phyloP scores from a whole-genome alignment of 2,329 filamentous ascomycete genomes.

The Aspergillus unguis region DNA sequence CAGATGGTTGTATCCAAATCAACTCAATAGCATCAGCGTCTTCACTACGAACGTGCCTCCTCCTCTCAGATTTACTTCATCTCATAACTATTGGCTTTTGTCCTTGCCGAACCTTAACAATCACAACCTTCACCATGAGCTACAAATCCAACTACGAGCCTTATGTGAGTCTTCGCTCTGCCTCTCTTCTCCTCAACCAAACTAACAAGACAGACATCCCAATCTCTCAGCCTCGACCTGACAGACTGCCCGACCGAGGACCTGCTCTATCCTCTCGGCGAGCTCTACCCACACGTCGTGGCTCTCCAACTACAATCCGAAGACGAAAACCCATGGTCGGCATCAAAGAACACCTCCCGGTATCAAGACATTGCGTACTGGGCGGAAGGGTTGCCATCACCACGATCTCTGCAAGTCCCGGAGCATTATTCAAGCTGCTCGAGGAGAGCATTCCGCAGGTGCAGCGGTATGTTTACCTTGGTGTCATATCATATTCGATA shows the following conservation, averaged over 20 bases:
- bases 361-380: constrained; percentile 31
- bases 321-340: constrained; percentile 25
- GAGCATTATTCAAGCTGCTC: constrained; percentile 19
- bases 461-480: constrained; percentile 25
- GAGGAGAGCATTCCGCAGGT: constrained; percentile 15
- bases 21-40: neutral
- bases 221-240: constrained; percentile 23
- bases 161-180: constrained; percentile 28
- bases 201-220: constrained; percentile 20
- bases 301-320: constrained; percentile 33
- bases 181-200: neutral
- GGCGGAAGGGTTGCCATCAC: constrained; percentile 28
- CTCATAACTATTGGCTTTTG: neutral
- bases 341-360: constrained; percentile 28
- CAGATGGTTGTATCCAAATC: constrained; percentile 7
- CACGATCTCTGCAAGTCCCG: constrained; percentile 20
- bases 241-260: constrained; percentile 28
- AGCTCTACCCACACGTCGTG: constrained; percentile 38
- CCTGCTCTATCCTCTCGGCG: constrained; percentile 30
- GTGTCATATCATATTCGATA: constrained; percentile 3
- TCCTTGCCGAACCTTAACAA: neutral
- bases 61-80: neutral
- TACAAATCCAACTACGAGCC: constrained; percentile 42
- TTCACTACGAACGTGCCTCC: constrained; percentile 3
- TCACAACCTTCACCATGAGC: constrained; percentile 25